Percentiles rank a stretch among this genome's conserved stretches.
Conservation (phyloP, 495 filamentous ascomycete species). For the Penicillium angulare region DNA sequence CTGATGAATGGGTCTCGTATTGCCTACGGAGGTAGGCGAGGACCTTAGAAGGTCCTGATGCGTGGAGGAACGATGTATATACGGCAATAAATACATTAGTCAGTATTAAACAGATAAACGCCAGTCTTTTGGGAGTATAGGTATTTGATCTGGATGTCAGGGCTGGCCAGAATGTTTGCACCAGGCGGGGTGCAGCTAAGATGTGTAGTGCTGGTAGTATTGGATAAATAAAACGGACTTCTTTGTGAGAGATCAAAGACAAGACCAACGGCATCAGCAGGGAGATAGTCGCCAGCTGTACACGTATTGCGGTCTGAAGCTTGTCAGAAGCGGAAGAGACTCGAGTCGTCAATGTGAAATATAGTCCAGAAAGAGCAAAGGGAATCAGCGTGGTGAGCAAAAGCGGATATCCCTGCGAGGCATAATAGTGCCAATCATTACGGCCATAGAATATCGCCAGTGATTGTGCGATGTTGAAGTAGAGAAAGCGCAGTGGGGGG, state of each 20-base stretch:
- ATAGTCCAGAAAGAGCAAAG: slow-evolving; percentile 67
- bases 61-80: slow-evolving; percentile 75
- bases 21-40: slow-evolving; percentile 70
- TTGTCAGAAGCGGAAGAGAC: slow-evolving; percentile 24
- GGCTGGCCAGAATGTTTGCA: slow-evolving; percentile 60
- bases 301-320: slow-evolving; percentile 34
- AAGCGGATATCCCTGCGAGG: slow-evolving; percentile 84
- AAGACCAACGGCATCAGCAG: slow-evolving; percentile 61
- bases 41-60: slow-evolving; percentile 71
- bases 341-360: slow-evolving; percentile 41
- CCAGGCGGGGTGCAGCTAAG: slow-evolving; percentile 65
- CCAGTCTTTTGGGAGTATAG: slow-evolving; percentile 41
- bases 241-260: slow-evolving; percentile 88
- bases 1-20: slow-evolving; percentile 43
- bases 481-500: slow-evolving; percentile 81
- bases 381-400: slow-evolving; percentile 82
- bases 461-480: slow-evolving; percentile 87
- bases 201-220: slow-evolving; percentile 83
- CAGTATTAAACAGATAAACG: slow-evolving; percentile 57
- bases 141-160: slow-evolving; percentile 29
- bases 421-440: slow-evolving; percentile 91
- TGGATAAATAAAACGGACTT: slow-evolving; percentile 96
- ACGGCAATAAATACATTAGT: slow-evolving; percentile 68
- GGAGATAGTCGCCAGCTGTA: slow-evolving; percentile 61
- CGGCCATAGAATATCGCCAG: slow-evolving; percentile 90